Evolutionary conservation across 192 early-diverging fungal species (phyloP).

Genomic region (Lobosporangium transversale): DNA sequence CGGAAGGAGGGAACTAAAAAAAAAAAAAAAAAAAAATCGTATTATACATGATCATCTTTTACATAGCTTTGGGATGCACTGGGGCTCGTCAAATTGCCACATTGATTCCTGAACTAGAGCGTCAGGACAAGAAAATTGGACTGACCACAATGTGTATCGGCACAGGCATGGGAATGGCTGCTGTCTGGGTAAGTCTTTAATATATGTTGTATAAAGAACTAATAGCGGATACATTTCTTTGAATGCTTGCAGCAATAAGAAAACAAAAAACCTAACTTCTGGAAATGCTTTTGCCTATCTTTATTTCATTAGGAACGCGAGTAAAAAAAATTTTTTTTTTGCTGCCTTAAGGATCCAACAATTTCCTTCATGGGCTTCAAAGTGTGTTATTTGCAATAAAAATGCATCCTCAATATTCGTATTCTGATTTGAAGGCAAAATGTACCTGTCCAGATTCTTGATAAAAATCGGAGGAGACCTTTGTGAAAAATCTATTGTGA

Average conservation of each 20-base stretch:
- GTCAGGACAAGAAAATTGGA: slow-evolving; percentile 42
- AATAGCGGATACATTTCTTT: background rate
- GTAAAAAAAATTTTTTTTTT: background rate
- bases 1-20: slow-evolving; percentile 70
- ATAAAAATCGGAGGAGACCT: too few species aligned
- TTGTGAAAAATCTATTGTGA: too few species aligned
- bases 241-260: background rate
- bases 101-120: slow-evolving; percentile 82
- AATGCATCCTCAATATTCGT: too few species aligned
- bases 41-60: too few species aligned
- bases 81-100: slow-evolving; percentile 97
- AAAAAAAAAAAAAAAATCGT: too few species aligned
- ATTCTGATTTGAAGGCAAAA: too few species aligned
- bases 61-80: slow-evolving; percentile 73
- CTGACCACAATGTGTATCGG: slow-evolving; percentile 56
- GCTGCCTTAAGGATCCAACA: too few species aligned
- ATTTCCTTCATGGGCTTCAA: too few species aligned
- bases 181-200: slow-evolving; percentile 9
- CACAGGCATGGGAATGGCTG: slow-evolving; percentile 46
- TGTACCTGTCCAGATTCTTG: too few species aligned
- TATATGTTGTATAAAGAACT: background rate
- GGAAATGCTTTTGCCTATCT: too few species aligned
- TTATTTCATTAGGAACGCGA: slow-evolving; percentile 2
- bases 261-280: too few species aligned
- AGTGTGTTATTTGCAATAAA: too few species aligned